These are phyloP conservation scores for Chaetomiaceae sp. DNA, from an alignment of 2,329 filamentous ascomycete species.

Conservation along the genomic window DNA sequence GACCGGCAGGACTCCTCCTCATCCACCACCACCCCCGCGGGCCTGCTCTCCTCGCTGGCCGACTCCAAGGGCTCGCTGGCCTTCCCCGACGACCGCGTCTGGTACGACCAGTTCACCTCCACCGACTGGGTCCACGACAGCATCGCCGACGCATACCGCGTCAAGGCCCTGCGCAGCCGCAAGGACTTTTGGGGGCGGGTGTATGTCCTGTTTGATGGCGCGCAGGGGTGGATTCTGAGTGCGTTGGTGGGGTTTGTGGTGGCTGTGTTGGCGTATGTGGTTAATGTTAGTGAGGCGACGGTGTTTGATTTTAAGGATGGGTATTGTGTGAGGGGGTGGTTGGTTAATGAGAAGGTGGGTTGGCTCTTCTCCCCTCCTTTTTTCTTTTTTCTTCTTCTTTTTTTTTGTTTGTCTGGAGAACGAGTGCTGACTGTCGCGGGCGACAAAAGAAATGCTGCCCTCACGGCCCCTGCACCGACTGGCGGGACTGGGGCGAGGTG, in stretches of 20 bases:
- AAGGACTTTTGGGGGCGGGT: constrained; percentile 83
- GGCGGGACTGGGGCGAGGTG: constrained; percentile 52
- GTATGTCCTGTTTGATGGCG: constrained; percentile 72
- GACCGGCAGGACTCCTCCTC: constrained; percentile 50
- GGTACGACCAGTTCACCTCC: constrained; percentile 98
- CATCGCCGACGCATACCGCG: constrained; percentile 87
- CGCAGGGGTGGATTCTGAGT: constrained; percentile 91
- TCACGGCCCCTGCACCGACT: constrained; percentile 50
- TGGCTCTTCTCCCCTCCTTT: background rate
- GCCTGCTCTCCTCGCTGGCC: too few relatives aligned
- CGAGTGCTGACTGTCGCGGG: background rate
- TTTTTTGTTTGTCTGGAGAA: too few relatives aligned
- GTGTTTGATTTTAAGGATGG: constrained; percentile 91
- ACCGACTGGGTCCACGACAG: constrained; percentile 98
- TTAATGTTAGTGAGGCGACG: constrained; percentile 79
- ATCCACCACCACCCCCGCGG: too few relatives aligned
- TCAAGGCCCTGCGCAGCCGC: constrained; percentile 74
- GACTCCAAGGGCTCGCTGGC: constrained; percentile 63
- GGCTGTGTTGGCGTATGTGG: constrained; percentile 78
- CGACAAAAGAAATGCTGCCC: constrained; percentile 45
- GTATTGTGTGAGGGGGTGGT: constrained; percentile 70
- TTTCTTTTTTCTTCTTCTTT: too few relatives aligned
- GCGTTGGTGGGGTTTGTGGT: constrained; percentile 84
- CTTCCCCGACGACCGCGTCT: constrained; percentile 79
- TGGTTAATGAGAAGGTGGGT: constrained; percentile 60